These are phyloP conservation scores for Metarhizium brunneum DNA, from an alignment of 2,329 filamentous ascomycete genomes.

Conservation along the genomic window DNA sequence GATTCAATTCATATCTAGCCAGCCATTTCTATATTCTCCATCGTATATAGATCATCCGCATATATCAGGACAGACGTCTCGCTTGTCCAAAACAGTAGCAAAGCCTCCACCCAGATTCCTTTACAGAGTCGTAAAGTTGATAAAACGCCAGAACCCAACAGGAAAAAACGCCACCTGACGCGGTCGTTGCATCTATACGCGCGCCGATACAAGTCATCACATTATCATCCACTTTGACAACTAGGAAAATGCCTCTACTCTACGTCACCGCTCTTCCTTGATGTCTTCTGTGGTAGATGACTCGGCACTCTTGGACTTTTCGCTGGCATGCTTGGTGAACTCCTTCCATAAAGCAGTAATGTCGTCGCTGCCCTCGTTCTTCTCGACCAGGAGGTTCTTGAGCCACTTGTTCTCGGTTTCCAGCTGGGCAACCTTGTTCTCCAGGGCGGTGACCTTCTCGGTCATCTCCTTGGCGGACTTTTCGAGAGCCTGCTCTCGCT, in stretches of 20 bases:
- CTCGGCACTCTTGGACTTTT: constrained; percentile 22
- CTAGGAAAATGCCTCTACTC: background rate
- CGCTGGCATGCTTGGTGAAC: constrained; percentile 29
- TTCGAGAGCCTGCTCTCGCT: constrained; percentile 79
- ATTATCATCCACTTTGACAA: background rate
- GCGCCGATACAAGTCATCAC: background rate
- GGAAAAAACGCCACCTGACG: background rate
- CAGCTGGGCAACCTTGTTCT: constrained; percentile 65
- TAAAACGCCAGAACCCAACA: background rate
- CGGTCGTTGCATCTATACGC: background rate
- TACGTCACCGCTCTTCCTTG: constrained; percentile 15
- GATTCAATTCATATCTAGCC: background rate
- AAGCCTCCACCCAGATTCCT: background rate
- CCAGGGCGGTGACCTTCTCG: constrained; percentile 66
- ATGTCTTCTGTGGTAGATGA: constrained; percentile 9
- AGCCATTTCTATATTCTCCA: background rate
- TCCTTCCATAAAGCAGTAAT: constrained; percentile 43
- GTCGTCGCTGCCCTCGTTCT: constrained; percentile 57
- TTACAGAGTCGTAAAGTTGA: background rate
- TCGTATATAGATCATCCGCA: background rate
- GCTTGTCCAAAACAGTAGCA: background rate
- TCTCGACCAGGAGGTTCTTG: constrained; percentile 72
- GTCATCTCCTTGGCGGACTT: constrained; percentile 73
- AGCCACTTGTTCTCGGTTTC: constrained; percentile 78
- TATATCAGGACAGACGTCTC: background rate